Evolutionary conservation across 768 basidiomycete genomes (phyloP).

Genomic region (Suillus weaverae): DNA sequence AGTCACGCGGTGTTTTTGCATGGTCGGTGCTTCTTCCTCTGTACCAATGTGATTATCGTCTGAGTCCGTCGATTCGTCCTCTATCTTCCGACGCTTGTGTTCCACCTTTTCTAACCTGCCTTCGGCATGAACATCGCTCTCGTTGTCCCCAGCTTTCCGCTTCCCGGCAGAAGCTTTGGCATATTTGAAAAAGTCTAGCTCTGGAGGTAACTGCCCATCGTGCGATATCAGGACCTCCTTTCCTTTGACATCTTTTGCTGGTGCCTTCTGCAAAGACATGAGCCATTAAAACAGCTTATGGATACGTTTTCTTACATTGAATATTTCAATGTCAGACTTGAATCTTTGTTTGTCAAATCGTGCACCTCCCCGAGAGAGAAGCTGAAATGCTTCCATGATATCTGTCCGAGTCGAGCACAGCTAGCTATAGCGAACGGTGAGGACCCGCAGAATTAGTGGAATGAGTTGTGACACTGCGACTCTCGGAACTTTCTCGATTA

Average conservation of each 20-base stretch:
- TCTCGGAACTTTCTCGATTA: too few relatives aligned
- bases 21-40: constrained; percentile 25
- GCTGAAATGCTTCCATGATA: constrained; percentile 82
- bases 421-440: neutral
- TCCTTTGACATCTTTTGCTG: constrained; percentile 21
- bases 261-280: constrained; percentile 25
- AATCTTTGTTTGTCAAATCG: constrained; percentile 79
- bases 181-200: constrained; percentile 93
- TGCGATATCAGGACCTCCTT: constrained; percentile 23
- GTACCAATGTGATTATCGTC: constrained; percentile 24
- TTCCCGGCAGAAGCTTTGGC: constrained; percentile 57
- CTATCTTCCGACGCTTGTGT: constrained; percentile 31
- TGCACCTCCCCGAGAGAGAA: constrained; percentile 84
- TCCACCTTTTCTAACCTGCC: constrained; percentile 12
- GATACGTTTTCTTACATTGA: constrained; percentile 51
- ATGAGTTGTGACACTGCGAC: neutral
- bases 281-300: constrained; percentile 1
- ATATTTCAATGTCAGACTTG: constrained; percentile 66
- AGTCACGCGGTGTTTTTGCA: constrained; percentile 61
- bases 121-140: constrained; percentile 15
- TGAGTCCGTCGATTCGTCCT: constrained; percentile 23
- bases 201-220: constrained; percentile 63
- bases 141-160: constrained; percentile 41
- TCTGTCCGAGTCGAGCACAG: neutral
- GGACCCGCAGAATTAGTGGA: neutral